phyloP scores from a whole-genome alignment of 192 early-diverging fungal species.

The Ambispora gerdemannii region DNA sequence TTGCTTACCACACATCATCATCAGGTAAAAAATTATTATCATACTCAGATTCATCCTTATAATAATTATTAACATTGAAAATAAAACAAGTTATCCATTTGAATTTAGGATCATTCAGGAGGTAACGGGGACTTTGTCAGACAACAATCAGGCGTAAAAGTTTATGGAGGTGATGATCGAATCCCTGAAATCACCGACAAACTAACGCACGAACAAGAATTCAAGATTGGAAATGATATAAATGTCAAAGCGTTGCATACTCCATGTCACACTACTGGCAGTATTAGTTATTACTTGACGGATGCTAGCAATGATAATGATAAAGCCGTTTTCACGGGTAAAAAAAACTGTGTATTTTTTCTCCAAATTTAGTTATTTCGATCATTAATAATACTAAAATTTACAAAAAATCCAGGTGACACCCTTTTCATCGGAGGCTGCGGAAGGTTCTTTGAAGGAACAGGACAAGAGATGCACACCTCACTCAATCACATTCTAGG shows the following conservation, averaged over 20 bases:
- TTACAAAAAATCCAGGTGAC: slow-evolving; percentile 20
- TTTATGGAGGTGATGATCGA: slow-evolving; percentile 85
- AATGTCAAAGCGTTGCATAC: slow-evolving; percentile 72
- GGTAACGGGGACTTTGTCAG: slow-evolving; percentile 65
- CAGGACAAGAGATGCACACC: slow-evolving; percentile 77
- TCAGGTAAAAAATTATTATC: not conserved
- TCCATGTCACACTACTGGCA: slow-evolving; percentile 83
- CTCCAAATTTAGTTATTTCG: slow-evolving; percentile 30
- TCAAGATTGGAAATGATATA: slow-evolving; percentile 67
- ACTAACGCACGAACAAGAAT: slow-evolving; percentile 68
- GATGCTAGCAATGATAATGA: slow-evolving; percentile 60
- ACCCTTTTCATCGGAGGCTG: slow-evolving; percentile 57
- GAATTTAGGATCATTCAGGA: slow-evolving; percentile 71
- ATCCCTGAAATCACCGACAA: slow-evolving; percentile 75
- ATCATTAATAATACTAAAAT: not conserved
- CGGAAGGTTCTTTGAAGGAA: slow-evolving; percentile 93
- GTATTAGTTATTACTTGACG: slow-evolving; percentile 78
- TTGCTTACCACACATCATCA: slow-evolving; percentile 91
- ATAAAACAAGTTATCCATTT: not conserved
- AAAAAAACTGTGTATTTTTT: slow-evolving; percentile 77
- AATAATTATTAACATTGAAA: not conserved
- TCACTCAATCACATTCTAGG: slow-evolving; percentile 69
- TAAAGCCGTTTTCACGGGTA: slow-evolving; percentile 84
- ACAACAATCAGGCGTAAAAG: slow-evolving; percentile 56
- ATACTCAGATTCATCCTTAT: not conserved